These are phyloP conservation scores for Candida sp. DNA, from an alignment of 1,139 yeast species.

Conservation along the genomic window DNA sequence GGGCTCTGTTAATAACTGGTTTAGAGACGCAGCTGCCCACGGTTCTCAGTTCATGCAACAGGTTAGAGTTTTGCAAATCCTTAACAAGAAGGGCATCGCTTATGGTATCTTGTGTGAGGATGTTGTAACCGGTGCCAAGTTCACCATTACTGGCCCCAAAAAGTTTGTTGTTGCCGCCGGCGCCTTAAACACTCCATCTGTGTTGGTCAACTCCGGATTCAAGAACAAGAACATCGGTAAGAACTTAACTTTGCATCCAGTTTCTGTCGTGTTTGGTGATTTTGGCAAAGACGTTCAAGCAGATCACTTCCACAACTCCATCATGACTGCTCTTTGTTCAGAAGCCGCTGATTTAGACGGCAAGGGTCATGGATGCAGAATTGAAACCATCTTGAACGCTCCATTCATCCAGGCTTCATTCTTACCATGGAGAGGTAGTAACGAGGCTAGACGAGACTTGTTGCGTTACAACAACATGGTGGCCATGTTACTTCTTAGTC, in stretches of 20 bases:
- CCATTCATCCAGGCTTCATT: constrained; percentile 46
- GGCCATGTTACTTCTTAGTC: constrained; percentile 49
- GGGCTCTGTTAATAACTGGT: constrained; percentile 58
- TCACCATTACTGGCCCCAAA: constrained; percentile 49
- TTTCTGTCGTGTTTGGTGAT: constrained; percentile 44
- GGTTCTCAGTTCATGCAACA: constrained; percentile 56
- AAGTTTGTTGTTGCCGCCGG: constrained; percentile 56
- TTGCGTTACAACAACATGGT: constrained; percentile 44
- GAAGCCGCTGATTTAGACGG: constrained; percentile 60
- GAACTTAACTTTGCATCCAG: constrained; percentile 61
- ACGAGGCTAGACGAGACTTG: constrained; percentile 34
- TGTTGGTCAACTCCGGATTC: constrained; percentile 57
- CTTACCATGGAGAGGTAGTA: constrained; percentile 49
- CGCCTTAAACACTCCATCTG: constrained; percentile 54
- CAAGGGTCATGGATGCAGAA: constrained; percentile 58
- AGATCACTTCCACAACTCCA: constrained; percentile 45
- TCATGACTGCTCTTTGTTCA: constrained; percentile 56
- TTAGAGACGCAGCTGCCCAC: constrained; percentile 50
- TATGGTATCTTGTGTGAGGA: constrained; percentile 45
- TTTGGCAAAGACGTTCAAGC: constrained; percentile 38
- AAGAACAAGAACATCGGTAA: constrained; percentile 57
- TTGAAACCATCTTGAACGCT: constrained; percentile 54
- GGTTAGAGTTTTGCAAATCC: constrained; percentile 43
- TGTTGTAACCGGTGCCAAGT: constrained; percentile 27
- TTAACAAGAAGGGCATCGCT: constrained; percentile 50